These are phyloP conservation scores for Ochetophila trinervis DNA, from an alignment of 306 rosid species.

Conservation along the genomic window DNA sequence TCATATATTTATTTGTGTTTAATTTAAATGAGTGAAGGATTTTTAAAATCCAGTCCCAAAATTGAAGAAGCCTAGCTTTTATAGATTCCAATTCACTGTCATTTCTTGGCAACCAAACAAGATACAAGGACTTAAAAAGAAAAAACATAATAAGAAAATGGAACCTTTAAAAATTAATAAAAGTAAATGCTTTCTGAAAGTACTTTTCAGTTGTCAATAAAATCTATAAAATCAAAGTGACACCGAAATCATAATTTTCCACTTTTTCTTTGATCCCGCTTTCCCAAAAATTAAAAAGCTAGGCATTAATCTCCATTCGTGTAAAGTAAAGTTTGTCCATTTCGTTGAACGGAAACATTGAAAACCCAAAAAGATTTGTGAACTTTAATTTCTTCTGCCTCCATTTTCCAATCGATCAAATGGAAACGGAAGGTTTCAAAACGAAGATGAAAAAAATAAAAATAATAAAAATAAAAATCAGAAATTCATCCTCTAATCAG, in stretches of 20 bases:
- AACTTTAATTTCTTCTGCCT: background rate
- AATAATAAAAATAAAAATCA: no score
- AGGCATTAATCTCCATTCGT: background rate
- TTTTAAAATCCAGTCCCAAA: background rate
- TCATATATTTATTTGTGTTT: background rate
- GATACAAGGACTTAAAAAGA: background rate
- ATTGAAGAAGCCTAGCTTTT: background rate
- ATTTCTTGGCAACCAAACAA: background rate
- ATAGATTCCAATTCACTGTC: background rate
- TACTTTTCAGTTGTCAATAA: no score
- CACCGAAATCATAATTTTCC: background rate
- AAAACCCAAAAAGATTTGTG: background rate
- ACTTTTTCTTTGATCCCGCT: background rate
- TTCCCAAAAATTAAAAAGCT: background rate
- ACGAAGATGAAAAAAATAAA: background rate
- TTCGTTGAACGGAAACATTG: background rate
- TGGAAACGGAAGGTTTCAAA: background rate
- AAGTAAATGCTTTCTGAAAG: background rate
- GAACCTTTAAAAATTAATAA: background rate
- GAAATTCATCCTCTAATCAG: background rate
- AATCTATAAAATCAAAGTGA: background rate
- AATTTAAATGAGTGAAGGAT: background rate
- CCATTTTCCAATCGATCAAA: background rate
- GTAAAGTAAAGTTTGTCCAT: background rate
- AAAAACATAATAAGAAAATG: background rate